Conservation (phyloP, 345 rosid genomes). For the Pseudoturritis turrita region DNA sequence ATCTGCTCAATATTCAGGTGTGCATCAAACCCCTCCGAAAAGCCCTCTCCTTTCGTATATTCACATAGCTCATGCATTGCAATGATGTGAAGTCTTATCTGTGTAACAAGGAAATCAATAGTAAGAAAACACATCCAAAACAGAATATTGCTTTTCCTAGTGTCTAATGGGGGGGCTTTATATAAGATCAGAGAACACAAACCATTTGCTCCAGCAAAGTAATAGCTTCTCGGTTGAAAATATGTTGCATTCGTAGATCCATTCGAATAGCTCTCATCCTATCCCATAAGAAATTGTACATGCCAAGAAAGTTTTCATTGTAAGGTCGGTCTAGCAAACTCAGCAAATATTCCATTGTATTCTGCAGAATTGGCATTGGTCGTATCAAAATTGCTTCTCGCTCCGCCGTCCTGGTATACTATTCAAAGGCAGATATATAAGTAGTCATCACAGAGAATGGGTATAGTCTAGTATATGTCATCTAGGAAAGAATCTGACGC, state of each 20-base stretch:
- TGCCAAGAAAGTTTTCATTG: constrained; percentile 71
- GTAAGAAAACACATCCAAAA: constrained; percentile 18
- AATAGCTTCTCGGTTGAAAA: constrained; percentile 71
- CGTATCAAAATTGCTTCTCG: constrained; percentile 89
- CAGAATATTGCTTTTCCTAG: background rate
- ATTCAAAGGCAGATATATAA: constrained; percentile 23
- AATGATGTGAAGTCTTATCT: constrained; percentile 94
- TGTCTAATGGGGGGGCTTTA: background rate
- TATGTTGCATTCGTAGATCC: constrained; percentile 98
- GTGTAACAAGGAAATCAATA: constrained; percentile 42
- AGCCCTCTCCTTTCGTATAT: constrained; percentile 93
- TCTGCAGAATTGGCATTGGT: constrained; percentile 84
- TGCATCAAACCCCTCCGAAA: constrained; percentile 96
- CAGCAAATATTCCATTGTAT: constrained; percentile 74
- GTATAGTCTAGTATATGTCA: background rate
- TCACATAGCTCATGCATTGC: constrained; percentile 98
- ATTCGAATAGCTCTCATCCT: constrained; percentile 96
- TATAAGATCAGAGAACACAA: constrained; percentile 22
- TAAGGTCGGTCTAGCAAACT: constrained; percentile 84
- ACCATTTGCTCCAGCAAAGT: constrained; percentile 98
- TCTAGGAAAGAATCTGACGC: constrained; percentile 5
- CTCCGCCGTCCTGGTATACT: constrained; percentile 94
- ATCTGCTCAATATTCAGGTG: constrained; percentile 98
- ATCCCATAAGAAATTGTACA: constrained; percentile 96
- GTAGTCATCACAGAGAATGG: constrained; percentile 23